Base-by-base conservation (phyloP, 768 basidiomycete genomes). In the Scleroderma bovista region DNA sequence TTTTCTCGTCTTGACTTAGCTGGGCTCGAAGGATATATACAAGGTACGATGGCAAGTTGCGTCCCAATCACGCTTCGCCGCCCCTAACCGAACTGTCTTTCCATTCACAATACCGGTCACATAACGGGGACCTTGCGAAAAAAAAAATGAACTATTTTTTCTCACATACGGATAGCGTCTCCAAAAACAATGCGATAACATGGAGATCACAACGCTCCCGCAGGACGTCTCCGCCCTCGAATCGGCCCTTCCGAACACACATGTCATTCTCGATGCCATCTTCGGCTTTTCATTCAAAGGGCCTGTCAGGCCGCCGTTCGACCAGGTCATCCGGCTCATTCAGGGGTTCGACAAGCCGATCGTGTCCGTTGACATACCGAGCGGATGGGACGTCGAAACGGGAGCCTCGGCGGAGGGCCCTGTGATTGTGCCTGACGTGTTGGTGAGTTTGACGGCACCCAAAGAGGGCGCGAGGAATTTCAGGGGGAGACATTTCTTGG, bases 251-350 rank as follows among this genome's bases (percentile, higher is more conserved):
- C 60, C 72, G 7, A 72, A 76, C 26, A 79, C 81, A 4, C 89
- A 96, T 65, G 83, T 96, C 38, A 78, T 98, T 17, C 75, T 99
- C 47, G 96, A 99, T 62, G 92, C 94, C 5, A 88, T 99, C 50
- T 99, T 99, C 59, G 96, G 95, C 5, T 98, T 99, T 72, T 97
- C 94, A 1, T 99, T 98, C 79, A 76, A 86, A 51, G 86, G 88
- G 0, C 94, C 96, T 32, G 77, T 93, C 6, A 86, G 96, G 11
- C 69, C 84, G 8, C 96, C 96, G 1, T 99, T 98, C 68, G 84
- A 92, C 58, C 61, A 69, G 0, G 85, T 84, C 34, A 76, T 99
- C 1, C 74, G 78, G 8, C 72, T 89, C 7, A 69, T 96, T 39
- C 72, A 77, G 2, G 61, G 74, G 15, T 83, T 84, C 4, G 65